Evolutionary conservation across 2,329 filamentous ascomycete genomes (phyloP).

Genomic region (Sporothrix sp.): DNA sequence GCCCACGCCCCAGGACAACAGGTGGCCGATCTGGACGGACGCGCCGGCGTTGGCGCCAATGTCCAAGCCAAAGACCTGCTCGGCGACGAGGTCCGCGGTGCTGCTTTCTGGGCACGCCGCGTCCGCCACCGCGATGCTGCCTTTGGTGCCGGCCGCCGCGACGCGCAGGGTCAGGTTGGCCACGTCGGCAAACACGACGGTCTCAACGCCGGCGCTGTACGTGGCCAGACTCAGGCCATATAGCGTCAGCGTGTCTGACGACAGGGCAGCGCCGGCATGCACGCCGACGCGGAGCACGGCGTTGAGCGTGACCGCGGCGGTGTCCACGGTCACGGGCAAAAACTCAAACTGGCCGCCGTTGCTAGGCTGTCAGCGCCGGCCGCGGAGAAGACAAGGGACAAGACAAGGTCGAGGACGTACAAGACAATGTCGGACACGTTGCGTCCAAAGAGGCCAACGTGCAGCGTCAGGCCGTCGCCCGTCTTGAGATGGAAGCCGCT

Average conservation of each 20-base stretch:
- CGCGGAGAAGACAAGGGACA: too few relatives aligned
- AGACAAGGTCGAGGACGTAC: conserved; percentile 38
- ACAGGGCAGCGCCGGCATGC: conserved; percentile 31
- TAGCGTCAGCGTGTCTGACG: conserved; percentile 16
- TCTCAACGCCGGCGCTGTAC: conserved; percentile 36
- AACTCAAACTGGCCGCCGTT: conserved; percentile 47
- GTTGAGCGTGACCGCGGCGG: conserved; percentile 31
- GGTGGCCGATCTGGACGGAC: conserved; percentile 32
- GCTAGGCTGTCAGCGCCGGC: too few relatives aligned
- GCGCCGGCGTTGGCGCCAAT: conserved; percentile 46
- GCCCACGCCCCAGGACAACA: conserved; percentile 39
- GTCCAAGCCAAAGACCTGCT: conserved; percentile 41
- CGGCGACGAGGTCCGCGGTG: conserved; percentile 34
- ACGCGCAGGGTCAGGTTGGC: conserved; percentile 46
- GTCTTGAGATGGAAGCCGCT: conserved; percentile 47
- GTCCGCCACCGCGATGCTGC: not conserved
- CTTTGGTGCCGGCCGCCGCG: conserved; percentile 22
- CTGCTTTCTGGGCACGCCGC: conserved; percentile 14
- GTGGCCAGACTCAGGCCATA: conserved; percentile 16
- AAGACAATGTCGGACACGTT: conserved; percentile 38
- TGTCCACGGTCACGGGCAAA: conserved; percentile 40
- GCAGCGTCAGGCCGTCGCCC: conserved; percentile 38
- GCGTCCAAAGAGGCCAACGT: conserved; percentile 40
- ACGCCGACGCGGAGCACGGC: conserved; percentile 39
- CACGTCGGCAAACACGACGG: conserved; percentile 40